Evolutionary conservation across 352 stramenopile genomes (phyloP).

Genomic region (Phytophthora cryptogea): DNA sequence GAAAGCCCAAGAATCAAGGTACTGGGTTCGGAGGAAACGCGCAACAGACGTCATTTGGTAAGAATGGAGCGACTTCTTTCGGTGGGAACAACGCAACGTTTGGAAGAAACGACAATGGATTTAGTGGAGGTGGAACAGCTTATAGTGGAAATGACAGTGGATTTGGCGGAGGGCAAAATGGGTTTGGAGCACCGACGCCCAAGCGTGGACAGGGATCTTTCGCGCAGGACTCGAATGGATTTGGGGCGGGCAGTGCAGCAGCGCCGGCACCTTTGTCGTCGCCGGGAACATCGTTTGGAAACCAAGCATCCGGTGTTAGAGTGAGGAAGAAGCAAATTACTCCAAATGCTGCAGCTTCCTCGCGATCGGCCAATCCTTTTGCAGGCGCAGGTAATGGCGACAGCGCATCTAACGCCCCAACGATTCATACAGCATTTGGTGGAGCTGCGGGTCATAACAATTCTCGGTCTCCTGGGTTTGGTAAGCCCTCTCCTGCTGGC

Average conservation of each 20-base stretch:
- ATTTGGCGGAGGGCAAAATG: slow-evolving; percentile 21
- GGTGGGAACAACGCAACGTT: slow-evolving; percentile 11
- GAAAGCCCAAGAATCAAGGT: slow-evolving; percentile 19
- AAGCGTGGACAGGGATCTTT: slow-evolving; percentile 26
- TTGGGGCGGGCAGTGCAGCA: slow-evolving; percentile 14
- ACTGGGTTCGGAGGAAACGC: slow-evolving; percentile 17
- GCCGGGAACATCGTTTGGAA: slow-evolving; percentile 36
- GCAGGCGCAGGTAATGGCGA: slow-evolving; percentile 6
- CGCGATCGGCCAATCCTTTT: slow-evolving; percentile 35
- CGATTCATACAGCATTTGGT: slow-evolving; percentile 36
- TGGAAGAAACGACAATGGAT: slow-evolving; percentile 18
- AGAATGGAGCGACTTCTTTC: slow-evolving; percentile 17
- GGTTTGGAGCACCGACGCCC: slow-evolving; percentile 14
- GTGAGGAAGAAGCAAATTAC: slow-evolving; percentile 35
- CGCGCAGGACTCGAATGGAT: slow-evolving; percentile 18
- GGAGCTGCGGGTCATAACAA: slow-evolving; percentile 7
- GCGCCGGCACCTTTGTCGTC: slow-evolving; percentile 20
- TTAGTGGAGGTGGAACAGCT: slow-evolving; percentile 15
- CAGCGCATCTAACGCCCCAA: slow-evolving; percentile 1
- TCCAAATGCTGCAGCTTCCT: slow-evolving; percentile 11
- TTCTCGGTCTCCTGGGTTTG: slow-evolving; percentile 17
- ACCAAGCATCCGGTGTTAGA: slow-evolving; percentile 18
- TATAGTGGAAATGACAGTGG: slow-evolving; percentile 23
- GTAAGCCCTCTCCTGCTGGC: slow-evolving; percentile 19
- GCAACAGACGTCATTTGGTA: slow-evolving; percentile 20